Conservation (phyloP, 805 yeast species). For the Wickerhamomyces xylosicus region DNA sequence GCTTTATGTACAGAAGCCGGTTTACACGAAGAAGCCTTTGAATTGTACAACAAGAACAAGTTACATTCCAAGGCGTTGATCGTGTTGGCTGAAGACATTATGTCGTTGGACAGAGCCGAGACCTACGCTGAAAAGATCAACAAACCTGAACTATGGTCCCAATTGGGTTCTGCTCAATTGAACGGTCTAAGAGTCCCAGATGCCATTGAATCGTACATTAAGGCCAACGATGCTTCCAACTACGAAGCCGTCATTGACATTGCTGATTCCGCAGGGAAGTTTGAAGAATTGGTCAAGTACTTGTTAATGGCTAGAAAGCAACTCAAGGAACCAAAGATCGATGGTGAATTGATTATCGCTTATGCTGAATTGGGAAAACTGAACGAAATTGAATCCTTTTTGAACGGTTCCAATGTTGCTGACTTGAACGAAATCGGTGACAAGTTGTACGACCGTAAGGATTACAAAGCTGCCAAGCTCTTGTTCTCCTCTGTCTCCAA, state of each 20-base stretch:
- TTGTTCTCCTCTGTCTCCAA: slow-evolving; percentile 80
- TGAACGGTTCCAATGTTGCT: slow-evolving; percentile 85
- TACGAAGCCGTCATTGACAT: slow-evolving; percentile 88
- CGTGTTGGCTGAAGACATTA: slow-evolving; percentile 84
- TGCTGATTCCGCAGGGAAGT: slow-evolving; percentile 92
- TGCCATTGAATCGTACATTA: slow-evolving; percentile 84
- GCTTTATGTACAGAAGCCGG: slow-evolving; percentile 84
- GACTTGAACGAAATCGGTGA: slow-evolving; percentile 90
- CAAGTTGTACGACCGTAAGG: slow-evolving; percentile 65
- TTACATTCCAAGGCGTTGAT: slow-evolving; percentile 70
- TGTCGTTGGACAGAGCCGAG: slow-evolving; percentile 93
- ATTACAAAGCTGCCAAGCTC: slow-evolving; percentile 88
- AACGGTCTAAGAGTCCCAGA: slow-evolving; percentile 89
- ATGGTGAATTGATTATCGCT: slow-evolving; percentile 82
- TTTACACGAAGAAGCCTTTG: slow-evolving; percentile 87
- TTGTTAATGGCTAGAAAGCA: slow-evolving; percentile 87
- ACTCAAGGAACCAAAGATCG: slow-evolving; percentile 84
- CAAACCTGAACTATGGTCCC: slow-evolving; percentile 83
- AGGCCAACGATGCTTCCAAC: slow-evolving; percentile 85
- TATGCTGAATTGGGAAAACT: slow-evolving; percentile 73
- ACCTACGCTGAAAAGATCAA: slow-evolving; percentile 86
- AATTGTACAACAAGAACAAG: slow-evolving; percentile 80
- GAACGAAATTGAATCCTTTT: slow-evolving; percentile 74
- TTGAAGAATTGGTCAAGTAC: slow-evolving; percentile 82
- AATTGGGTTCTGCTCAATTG: slow-evolving; percentile 91